Base-by-base conservation (phyloP, 2,329 filamentous ascomycete genomes). In the Pseudogymnoascus sp. region DNA sequence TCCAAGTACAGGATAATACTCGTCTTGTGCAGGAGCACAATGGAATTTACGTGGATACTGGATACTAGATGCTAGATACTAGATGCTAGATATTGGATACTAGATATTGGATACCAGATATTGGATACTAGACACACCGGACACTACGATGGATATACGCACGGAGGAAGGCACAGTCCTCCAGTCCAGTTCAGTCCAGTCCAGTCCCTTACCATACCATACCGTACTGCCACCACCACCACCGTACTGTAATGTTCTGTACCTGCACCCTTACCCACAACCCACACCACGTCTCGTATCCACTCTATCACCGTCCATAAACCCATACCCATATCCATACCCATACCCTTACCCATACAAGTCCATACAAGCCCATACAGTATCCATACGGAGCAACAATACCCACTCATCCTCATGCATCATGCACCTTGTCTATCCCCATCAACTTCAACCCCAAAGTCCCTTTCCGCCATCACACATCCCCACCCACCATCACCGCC, bases 401-500 rank as follows among this genome's bases (percentile, higher is more conserved):
- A 53, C n/a, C 46, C 46, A 56, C 46, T 28, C 46, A 31, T 19
- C 26, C 46, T 56, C 46, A 56, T 56, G 46, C 46, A 56, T 56
- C 46, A 56, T 56, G 46, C 46, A 56, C 46, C 46, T 12, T 56
- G 46, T 56, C 46, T 56, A 56, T 56, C 46, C 46, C 46, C 46
- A 56, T 56, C 46, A 56, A 56, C 46, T 16, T 56, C 46, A 56
- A 56, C 46, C 46, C 46, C 46, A 56, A 56, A 56, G 46, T 56
- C 46, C 46, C 46, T 56, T 56, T 56, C 46, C 46, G 46, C 46
- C 46, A 56, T 56, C 46, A 56, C 14, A 10, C 26, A 26, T 46
- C 12, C 11, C 22, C 41, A 19, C 41, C 24, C 24, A 53, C 24
- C 43, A 50, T 53, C 46, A 53, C 24, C 46, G 11, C n/a, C 40